Evolutionary conservation across 257 asterid species (phyloP).

Genomic region (Solanum commersonii): DNA sequence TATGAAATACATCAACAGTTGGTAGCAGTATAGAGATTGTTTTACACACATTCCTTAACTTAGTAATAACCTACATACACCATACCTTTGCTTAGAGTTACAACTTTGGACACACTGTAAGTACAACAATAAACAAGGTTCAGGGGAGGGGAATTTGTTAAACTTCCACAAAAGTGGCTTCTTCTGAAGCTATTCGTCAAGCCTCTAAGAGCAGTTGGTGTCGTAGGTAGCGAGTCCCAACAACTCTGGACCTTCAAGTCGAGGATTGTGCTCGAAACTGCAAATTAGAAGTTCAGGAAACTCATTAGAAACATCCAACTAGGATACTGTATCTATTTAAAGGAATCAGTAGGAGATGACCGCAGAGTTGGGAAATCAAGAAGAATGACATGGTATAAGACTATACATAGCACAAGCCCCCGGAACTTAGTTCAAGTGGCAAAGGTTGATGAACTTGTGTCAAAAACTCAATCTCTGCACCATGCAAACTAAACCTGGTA

Average conservation of each 20-base stretch:
- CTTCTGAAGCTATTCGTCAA: background rate
- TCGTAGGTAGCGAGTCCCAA: slow-evolving; percentile 7
- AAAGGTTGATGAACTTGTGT: background rate
- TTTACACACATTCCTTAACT: background rate
- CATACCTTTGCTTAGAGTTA: background rate
- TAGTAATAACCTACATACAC: background rate
- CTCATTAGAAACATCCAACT: background rate
- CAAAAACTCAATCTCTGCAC: background rate
- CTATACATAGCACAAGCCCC: background rate
- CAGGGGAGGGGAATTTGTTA: background rate
- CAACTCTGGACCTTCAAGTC: slow-evolving; percentile 8
- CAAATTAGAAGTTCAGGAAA: background rate
- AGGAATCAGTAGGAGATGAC: background rate
- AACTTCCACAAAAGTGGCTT: background rate
- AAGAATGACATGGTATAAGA: background rate
- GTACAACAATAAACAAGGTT: background rate
- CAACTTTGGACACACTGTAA: background rate
- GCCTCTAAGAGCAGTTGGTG: slow-evolving; percentile 6
- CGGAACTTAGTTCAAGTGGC: background rate
- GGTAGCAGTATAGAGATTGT: background rate
- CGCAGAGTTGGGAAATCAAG: background rate
- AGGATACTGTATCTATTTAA: background rate
- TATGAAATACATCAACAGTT: background rate
- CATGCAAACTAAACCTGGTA: background rate
- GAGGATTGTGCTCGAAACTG: slow-evolving; percentile 9